Base-by-base conservation (phyloP, 768 basidiomycete genomes). In the Daedalea quercina region DNA sequence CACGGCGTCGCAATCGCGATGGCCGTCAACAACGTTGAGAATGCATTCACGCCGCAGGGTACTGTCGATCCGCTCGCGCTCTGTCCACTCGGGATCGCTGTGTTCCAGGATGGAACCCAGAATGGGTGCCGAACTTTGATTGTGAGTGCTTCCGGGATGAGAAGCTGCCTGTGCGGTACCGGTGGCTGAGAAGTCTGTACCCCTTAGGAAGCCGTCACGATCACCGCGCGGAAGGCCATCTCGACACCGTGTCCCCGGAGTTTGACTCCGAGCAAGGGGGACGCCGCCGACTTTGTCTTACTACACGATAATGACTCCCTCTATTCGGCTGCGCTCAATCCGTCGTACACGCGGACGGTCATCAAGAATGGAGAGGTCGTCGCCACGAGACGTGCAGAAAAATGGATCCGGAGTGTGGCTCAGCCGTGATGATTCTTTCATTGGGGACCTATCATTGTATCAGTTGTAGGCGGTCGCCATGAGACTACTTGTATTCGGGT, bases 21-120 rank as follows among this genome's bases (percentile, higher is more conserved):
- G 74, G 71, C 77, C 51, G 78, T 84, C 34, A 83, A 84, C 65
- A 84, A 84, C 60, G 75, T 84, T 59, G 77, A 77, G 56, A 86
- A 85, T 57, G 78, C 80, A 26, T 86, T 84, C 64, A 85, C 79
- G 33, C 85, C 84, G 37, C 84, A 85, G 67, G 84, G 84, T 48
- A 76, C 75, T 24, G 62, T 79, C 42, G 83, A 84, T 68, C 82
- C 83, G 9, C 67, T 86, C n/a, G 70, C 74, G 4, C 66, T 85
- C 50, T 77, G 80, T 47, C 72, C 78, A 33, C 74, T 85, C 43
- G 81, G 78, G 19, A 77, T 81, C 11, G 78, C 74, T 2, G 57
- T 84, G 26, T 85, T 83, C 60, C 84, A 84, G 62, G 71, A 76
- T 33, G 81, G 77, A 12, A 80, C 75, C 15, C 69, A 70, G 19